These are phyloP conservation scores for Gossypium aridum DNA, from an alignment of 441 rosid genomes.

Conservation along the genomic window DNA sequence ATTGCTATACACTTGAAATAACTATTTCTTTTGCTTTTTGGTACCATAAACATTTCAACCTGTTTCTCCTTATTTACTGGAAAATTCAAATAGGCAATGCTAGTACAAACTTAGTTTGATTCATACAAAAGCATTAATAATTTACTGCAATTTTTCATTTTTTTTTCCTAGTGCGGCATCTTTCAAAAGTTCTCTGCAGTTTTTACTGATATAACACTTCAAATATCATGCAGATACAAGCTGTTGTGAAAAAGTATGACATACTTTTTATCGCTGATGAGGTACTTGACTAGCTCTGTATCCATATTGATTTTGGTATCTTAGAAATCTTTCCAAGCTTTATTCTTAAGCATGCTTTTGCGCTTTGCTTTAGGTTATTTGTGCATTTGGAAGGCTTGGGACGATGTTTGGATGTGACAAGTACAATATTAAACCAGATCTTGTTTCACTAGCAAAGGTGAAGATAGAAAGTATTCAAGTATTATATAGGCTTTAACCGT, in stretches of 20 bases:
- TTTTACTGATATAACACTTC: slow-evolving; percentile 1
- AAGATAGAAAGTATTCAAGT: slow-evolving; percentile 11
- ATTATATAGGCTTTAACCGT: not conserved
- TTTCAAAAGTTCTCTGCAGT: not conserved
- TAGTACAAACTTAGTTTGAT: not conserved
- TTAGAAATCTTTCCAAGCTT: not conserved
- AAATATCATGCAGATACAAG: slow-evolving; percentile 63
- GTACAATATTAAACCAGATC: slow-evolving; percentile 80
- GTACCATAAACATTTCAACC: not conserved
- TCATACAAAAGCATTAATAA: not conserved
- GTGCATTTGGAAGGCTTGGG: slow-evolving; percentile 99
- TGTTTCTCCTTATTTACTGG: not conserved
- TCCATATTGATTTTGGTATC: not conserved
- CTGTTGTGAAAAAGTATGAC: slow-evolving; percentile 80
- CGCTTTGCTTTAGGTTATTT: slow-evolving; percentile 60
- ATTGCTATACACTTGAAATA: not conserved
- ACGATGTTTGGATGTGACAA: slow-evolving; percentile 95
- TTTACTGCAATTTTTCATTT: not conserved
- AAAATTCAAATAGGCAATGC: not conserved
- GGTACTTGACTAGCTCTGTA: slow-evolving; percentile 33
- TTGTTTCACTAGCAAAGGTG: slow-evolving; percentile 90
- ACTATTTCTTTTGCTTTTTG: not conserved
- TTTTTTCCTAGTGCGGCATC: not conserved
- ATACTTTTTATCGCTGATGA: slow-evolving; percentile 91
- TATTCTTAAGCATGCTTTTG: slow-evolving; percentile 2